phyloP scores from a whole-genome alignment of 176 grass and related monocot species.

The Rhipidocladum racemiflorum region DNA sequence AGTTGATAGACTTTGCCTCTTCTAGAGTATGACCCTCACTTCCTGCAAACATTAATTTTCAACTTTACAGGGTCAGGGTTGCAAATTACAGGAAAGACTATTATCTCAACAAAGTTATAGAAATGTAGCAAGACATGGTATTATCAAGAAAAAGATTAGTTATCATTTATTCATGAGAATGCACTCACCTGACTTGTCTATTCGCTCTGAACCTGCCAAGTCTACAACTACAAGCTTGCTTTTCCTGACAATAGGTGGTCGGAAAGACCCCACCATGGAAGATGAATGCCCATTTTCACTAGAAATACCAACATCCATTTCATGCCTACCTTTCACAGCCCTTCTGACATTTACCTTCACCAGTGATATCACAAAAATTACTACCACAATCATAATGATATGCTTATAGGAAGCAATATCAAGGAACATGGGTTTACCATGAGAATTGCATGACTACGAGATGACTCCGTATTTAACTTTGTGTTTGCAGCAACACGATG shows the following conservation, averaged over 20 bases:
- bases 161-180: background rate
- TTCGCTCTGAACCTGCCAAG: conserved; percentile 94
- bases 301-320: conserved; percentile 55
- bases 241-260: conserved; percentile 88
- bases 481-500: conserved; percentile 98
- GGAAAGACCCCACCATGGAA: conserved; percentile 69
- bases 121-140: background rate
- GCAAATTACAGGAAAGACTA: background rate
- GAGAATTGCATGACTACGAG: conserved; percentile 93
- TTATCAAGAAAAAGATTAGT: background rate
- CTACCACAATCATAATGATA: background rate
- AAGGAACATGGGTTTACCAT: conserved; percentile 62
- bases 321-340: conserved; percentile 80
- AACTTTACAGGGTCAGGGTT: background rate
- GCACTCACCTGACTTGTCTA: conserved; percentile 82
- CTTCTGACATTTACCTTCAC: conserved; percentile 91
- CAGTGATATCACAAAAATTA: conserved; percentile 5
- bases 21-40: conserved; percentile 98
- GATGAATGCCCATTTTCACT: conserved; percentile 88
- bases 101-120: background rate
- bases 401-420: conserved; percentile 1
- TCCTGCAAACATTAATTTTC: conserved; percentile 49
- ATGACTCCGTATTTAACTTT: conserved; percentile 96
- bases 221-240: conserved; percentile 99
- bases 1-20: conserved; percentile 99